Conservation (phyloP, 2,329 filamentous ascomycete species). For the Knoxdaviesia capensis region DNA sequence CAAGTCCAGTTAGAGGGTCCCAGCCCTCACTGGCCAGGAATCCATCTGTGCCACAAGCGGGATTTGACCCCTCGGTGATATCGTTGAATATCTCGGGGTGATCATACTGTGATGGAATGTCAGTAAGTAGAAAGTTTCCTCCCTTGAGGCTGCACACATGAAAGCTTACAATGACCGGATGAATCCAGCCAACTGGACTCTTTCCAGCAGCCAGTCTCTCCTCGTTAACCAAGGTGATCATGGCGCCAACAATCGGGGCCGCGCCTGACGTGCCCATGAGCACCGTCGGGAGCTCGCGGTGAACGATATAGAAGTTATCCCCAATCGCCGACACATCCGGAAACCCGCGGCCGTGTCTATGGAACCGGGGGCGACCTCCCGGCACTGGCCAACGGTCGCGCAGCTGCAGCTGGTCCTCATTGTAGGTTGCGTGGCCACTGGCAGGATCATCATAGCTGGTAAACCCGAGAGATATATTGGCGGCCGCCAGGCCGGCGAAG, state of each 20-base stretch:
- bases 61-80: constrained; percentile 1
- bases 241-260: constrained; percentile 14
- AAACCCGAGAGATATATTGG: constrained; percentile 4
- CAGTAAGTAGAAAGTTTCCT: background rate
- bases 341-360: constrained; percentile 24
- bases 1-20: constrained; percentile 2
- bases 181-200: constrained; percentile 8
- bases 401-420: constrained; percentile 14
- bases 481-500: constrained; percentile 17
- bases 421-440: background rate
- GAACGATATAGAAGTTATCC: constrained; percentile 20
- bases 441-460: background rate
- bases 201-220: constrained; percentile 11
- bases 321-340: constrained; percentile 26
- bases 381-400: too few species aligned
- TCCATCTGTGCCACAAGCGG: background rate
- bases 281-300: constrained; percentile 19
- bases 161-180: constrained; percentile 1
- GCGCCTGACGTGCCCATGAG: constrained; percentile 27
- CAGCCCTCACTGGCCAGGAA: constrained; percentile 1
- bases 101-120: background rate
- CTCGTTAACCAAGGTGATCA: constrained; percentile 14
- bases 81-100: constrained; percentile 2
- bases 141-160: background rate
- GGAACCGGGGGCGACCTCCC: constrained; percentile 14